Conservation (phyloP, 2,329 filamentous ascomycete genomes). For the Sclerotinia subarctica region DNA sequence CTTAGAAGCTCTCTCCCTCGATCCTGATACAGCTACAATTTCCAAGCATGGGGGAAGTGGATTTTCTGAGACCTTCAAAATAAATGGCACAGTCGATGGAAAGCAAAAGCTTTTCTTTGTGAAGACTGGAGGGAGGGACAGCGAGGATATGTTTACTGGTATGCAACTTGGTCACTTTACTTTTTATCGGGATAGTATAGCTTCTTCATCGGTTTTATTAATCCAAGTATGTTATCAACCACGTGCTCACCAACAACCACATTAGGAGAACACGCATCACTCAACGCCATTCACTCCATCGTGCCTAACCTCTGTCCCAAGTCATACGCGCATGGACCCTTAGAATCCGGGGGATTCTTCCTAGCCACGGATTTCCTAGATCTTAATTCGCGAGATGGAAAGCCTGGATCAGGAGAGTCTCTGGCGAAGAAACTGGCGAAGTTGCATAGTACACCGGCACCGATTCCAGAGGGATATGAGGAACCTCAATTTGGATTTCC, state of each 20-base stretch:
- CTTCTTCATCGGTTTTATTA: not conserved
- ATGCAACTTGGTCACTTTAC: not conserved
- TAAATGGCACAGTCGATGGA: conserved; percentile 42
- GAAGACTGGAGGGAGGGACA: conserved; percentile 62
- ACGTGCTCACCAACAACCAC: conserved; percentile 25
- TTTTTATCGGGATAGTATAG: conserved; percentile 9
- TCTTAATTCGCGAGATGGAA: conserved; percentile 43
- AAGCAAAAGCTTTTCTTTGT: conserved; percentile 58
- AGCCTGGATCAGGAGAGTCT: conserved; percentile 42
- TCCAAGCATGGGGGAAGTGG: conserved; percentile 62
- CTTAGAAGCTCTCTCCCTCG: conserved; percentile 55
- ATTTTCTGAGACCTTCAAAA: conserved; percentile 65
- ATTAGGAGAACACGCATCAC: conserved; percentile 74
- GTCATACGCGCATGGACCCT: conserved; percentile 67
- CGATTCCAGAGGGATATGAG: conserved; percentile 56
- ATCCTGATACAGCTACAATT: conserved; percentile 50
- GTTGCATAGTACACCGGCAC: conserved; percentile 73
- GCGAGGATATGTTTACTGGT: conserved; percentile 71
- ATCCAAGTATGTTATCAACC: not conserved
- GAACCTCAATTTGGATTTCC: conserved; percentile 77
- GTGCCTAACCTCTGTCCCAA: conserved; percentile 75
- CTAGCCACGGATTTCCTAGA: conserved; percentile 79
- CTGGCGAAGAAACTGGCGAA: conserved; percentile 75
- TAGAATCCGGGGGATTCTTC: conserved; percentile 47
- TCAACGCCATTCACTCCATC: conserved; percentile 72